Evolutionary conservation across 2,329 filamentous ascomycete species (phyloP).

Genomic region (Xylariales sp.): DNA sequence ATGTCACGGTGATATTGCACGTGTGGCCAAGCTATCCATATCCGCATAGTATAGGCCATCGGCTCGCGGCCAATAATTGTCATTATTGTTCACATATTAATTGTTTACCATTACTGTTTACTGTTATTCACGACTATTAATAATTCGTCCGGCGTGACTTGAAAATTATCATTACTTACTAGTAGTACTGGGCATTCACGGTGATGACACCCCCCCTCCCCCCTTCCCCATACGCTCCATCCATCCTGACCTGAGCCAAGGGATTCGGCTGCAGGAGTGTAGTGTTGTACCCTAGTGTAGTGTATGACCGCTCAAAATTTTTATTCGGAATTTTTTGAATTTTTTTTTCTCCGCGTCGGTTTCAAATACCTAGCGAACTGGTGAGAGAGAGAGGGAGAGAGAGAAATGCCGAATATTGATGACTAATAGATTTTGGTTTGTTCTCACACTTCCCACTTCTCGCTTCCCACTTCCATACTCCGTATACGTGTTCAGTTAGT

Average conservation of each 20-base stretch:
- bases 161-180: slow-evolving; percentile 29
- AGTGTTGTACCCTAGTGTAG: no score
- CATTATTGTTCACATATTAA: slow-evolving; percentile 23
- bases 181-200: slow-evolving; percentile 5
- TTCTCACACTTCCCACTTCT: not conserved
- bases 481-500: not conserved
- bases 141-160: slow-evolving; percentile 27
- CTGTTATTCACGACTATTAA: slow-evolving; percentile 13
- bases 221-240: slow-evolving; percentile 1
- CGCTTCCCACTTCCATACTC: not conserved
- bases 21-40: slow-evolving; percentile 25
- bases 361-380: not conserved
- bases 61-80: slow-evolving; percentile 2
- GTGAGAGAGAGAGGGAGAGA: no score
- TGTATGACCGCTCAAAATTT: slow-evolving; percentile 7
- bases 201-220: slow-evolving; percentile 11
- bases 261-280: slow-evolving; percentile 20
- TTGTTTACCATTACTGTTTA: slow-evolving; percentile 9
- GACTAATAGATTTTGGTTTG: slow-evolving; percentile 1
- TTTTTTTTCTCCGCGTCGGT: not conserved
- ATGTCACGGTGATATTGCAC: slow-evolving; percentile 33
- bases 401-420: not conserved
- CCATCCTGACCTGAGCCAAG: slow-evolving; percentile 4
- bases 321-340: not conserved
- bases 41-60: slow-evolving; percentile 1